These are phyloP conservation scores for Botryotinia convoluta DNA, from an alignment of 2,329 filamentous ascomycete species.

Conservation along the genomic window DNA sequence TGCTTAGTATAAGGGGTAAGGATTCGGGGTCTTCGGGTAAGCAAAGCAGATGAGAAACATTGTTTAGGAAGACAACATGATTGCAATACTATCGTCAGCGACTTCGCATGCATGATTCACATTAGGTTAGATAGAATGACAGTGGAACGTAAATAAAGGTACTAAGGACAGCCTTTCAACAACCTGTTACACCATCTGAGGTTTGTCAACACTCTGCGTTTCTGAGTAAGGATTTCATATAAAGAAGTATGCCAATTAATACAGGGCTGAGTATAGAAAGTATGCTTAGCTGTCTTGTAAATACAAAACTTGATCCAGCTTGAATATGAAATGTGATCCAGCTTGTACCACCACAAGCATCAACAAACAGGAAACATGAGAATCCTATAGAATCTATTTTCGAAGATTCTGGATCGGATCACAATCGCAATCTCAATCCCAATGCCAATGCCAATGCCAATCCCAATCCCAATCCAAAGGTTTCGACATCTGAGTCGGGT, in stretches of 20 bases:
- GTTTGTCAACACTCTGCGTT: not conserved
- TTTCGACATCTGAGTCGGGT: slow-evolving; percentile 2
- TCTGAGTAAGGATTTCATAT: not conserved
- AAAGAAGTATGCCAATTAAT: not conserved
- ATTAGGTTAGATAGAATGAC: not conserved
- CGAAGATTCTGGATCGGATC: not conserved
- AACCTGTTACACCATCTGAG: not conserved
- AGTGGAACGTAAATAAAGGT: not conserved
- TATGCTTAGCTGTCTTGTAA: not conserved
- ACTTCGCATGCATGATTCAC: not conserved
- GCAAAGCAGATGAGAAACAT: not conserved
- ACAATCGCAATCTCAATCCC: not conserved
- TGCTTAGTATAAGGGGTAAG: not conserved
- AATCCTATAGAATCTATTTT: not conserved
- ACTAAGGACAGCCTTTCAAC: not conserved
- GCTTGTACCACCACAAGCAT: not conserved
- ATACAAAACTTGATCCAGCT: not conserved
- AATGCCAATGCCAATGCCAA: too few species aligned
- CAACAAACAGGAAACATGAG: not conserved
- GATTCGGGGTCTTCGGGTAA: not conserved
- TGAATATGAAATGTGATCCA: slow-evolving; percentile 1
- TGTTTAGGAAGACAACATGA: not conserved
- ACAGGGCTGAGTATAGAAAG: not conserved
- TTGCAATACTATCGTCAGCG: not conserved
- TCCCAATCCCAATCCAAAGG: not conserved